Percentiles rank a stretch among this genome's conserved stretches.
These are phyloP conservation scores for Penicillium rolfsii DNA, from an alignment of 2,329 filamentous ascomycete species.

Conservation along the genomic window DNA sequence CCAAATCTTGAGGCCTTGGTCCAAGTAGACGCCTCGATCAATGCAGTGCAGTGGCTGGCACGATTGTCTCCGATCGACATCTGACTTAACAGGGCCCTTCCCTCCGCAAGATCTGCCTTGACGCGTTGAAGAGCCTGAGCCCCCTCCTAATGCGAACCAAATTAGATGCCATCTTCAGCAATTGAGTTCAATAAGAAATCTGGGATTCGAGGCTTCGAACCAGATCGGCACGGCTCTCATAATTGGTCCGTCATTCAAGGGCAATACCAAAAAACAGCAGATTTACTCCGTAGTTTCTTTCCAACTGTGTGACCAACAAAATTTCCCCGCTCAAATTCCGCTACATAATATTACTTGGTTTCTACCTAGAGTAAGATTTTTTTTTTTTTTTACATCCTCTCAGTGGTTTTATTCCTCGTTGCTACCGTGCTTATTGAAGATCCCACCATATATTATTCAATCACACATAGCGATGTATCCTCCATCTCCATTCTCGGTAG, in stretches of 20 bases:
- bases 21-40: slow-evolving; percentile 13
- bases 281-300: neutral
- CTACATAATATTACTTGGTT: neutral
- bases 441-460: neutral
- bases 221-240: slow-evolving; percentile 11
- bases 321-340: slow-evolving; percentile 4
- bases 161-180: too few species aligned
- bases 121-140: neutral
- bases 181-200: slow-evolving; percentile 9
- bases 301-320: neutral
- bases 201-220: slow-evolving; percentile 18
- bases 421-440: too few species aligned
- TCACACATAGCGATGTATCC: neutral
- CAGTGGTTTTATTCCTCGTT: too few species aligned
- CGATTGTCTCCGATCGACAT: slow-evolving; percentile 10
- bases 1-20: slow-evolving; percentile 13
- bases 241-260: slow-evolving; percentile 23
- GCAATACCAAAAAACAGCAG: neutral
- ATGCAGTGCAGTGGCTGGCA: slow-evolving; percentile 8
- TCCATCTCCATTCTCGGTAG: neutral
- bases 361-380: too few species aligned
- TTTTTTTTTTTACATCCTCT: too few species aligned
- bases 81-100: slow-evolving; percentile 9
- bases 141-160: neutral
- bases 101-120: neutral